Evolutionary conservation across 2,329 filamentous ascomycete genomes (phyloP).

Genomic region (Aspergillus ochraceus): DNA sequence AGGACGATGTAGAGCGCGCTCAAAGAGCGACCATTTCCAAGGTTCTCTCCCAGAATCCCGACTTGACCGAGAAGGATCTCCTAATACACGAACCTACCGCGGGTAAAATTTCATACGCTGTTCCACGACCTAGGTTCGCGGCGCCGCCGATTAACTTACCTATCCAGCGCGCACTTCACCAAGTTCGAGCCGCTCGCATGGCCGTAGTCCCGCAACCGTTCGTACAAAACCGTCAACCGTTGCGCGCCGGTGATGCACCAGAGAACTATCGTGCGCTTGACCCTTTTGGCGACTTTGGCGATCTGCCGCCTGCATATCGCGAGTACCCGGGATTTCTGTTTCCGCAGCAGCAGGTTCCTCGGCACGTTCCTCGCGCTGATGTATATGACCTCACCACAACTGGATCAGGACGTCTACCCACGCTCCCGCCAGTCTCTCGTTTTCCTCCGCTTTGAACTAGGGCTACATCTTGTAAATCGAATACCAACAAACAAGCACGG

Average conservation of each 20-base stretch:
- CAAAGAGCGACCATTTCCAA: conserved; percentile 29
- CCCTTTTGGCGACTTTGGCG: background rate
- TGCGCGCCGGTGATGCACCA: background rate
- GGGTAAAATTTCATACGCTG: background rate
- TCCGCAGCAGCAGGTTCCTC: background rate
- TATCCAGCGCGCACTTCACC: background rate
- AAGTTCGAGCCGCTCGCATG: background rate
- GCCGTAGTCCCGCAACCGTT: background rate
- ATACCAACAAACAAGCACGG: background rate
- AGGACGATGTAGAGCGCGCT: conserved; percentile 29
- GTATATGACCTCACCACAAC: too few relatives aligned
- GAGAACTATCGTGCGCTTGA: background rate
- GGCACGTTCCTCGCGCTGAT: background rate
- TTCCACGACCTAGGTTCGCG: background rate
- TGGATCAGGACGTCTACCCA: background rate
- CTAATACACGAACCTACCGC: conserved; percentile 6
- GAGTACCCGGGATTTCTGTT: background rate
- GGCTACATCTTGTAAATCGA: background rate
- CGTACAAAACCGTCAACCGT: too few relatives aligned
- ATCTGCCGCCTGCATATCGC: background rate
- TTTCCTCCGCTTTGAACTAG: background rate
- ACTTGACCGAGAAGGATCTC: conserved; percentile 20
- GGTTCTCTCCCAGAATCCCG: conserved; percentile 26
- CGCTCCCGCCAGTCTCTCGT: background rate
- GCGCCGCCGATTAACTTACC: background rate